phyloP scores from a whole-genome alignment of 352 stramenopile species.

The Globisporangium irregulare region DNA sequence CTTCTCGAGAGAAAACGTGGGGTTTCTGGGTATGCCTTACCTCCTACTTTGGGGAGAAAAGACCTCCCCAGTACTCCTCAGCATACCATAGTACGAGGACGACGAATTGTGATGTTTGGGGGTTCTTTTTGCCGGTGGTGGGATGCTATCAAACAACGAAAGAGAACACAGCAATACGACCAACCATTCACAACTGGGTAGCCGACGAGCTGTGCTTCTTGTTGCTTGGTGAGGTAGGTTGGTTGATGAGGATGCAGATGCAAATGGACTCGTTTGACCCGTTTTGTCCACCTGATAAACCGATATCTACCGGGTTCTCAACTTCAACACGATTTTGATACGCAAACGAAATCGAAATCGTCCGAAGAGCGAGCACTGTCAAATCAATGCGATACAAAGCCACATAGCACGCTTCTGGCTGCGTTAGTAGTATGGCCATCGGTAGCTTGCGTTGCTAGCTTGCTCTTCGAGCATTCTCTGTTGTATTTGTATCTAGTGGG shows the following conservation, averaged over 20 bases:
- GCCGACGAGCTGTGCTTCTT: neutral
- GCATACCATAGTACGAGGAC: neutral
- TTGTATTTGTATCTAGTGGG: neutral
- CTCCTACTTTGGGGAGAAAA: neutral
- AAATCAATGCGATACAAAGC: neutral
- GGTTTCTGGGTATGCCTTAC: neutral
- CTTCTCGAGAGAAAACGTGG: neutral
- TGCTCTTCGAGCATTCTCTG: no score
- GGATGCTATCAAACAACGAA: neutral
- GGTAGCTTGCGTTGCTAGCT: neutral
- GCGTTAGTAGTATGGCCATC: neutral
- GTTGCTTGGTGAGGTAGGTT: neutral
- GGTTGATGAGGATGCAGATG: neutral
- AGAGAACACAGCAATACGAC: neutral
- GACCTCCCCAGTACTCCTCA: neutral
- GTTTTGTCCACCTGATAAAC: slow-evolving; percentile 1
- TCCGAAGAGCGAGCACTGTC: neutral
- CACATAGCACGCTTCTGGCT: neutral
- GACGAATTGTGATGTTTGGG: neutral
- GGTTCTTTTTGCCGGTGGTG: neutral
- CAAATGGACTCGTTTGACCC: neutral
- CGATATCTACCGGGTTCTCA: neutral
- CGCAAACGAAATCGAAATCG: neutral
- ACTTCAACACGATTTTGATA: slow-evolving; percentile 1
- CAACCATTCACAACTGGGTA: neutral